phyloP scores from a whole-genome alignment of 1,139 yeast species.

The Debaryomycetaceae sp. region DNA sequence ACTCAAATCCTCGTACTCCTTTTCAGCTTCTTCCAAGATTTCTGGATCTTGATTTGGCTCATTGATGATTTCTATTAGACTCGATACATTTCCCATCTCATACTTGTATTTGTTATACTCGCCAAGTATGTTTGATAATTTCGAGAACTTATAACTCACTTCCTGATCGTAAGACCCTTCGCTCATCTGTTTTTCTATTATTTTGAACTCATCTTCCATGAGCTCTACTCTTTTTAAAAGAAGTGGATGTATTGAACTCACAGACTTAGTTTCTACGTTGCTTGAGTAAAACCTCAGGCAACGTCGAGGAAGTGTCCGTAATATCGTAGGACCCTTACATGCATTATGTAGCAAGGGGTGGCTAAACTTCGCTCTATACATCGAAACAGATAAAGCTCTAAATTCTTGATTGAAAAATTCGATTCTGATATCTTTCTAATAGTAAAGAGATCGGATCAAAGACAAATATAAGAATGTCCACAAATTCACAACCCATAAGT shows the following conservation, averaged over 20 bases:
- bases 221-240: slow-evolving; percentile 59
- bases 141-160: slow-evolving; percentile 55
- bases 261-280: slow-evolving; percentile 6
- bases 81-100: slow-evolving; percentile 32
- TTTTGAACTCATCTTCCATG: slow-evolving; percentile 47
- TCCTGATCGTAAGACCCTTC: slow-evolving; percentile 52
- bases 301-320: not conserved
- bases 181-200: slow-evolving; percentile 47
- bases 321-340: not conserved
- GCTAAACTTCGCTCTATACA: not conserved
- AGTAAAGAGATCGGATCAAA: not conserved
- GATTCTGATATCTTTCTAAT: not conserved
- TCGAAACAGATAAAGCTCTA: not conserved
- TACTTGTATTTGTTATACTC: slow-evolving; percentile 46
- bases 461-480: slow-evolving; percentile 12
- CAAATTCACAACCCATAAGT: slow-evolving; percentile 22
- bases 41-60: slow-evolving; percentile 29
- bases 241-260: slow-evolving; percentile 51
- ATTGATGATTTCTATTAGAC: slow-evolving; percentile 30
- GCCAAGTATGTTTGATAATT: slow-evolving; percentile 52
- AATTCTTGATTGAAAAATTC: not conserved
- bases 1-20: slow-evolving; percentile 22
- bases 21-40: slow-evolving; percentile 25
- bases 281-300: not conserved
- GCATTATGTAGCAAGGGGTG: not conserved